Evolutionary conservation across 2,329 filamentous ascomycete genomes (phyloP).

Genomic region (Endocalyx cinctus): DNA sequence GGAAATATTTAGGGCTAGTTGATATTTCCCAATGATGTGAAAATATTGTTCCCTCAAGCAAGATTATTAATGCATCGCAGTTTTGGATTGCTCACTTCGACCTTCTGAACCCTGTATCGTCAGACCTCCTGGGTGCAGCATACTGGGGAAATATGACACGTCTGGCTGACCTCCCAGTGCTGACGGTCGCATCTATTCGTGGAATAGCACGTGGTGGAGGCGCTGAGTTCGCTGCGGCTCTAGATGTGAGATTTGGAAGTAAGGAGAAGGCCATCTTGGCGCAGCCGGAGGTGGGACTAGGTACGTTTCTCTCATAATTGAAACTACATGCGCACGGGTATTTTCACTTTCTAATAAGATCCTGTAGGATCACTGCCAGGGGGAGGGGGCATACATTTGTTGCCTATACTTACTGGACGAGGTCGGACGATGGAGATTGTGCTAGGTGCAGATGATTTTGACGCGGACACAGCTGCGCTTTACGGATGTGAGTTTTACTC

Average conservation of each 20-base stretch:
- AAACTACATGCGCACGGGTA: too few species aligned
- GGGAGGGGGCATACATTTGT: background rate
- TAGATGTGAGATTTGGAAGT: slow-evolving; percentile 2
- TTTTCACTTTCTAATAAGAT: background rate
- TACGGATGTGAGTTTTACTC: slow-evolving; percentile 1
- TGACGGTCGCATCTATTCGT: slow-evolving; percentile 1
- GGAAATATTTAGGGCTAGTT: too few species aligned
- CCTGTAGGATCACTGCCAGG: background rate
- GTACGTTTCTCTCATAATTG: background rate
- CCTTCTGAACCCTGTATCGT: background rate
- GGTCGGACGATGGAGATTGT: slow-evolving; percentile 1
- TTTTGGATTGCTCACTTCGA: slow-evolving; percentile 2
- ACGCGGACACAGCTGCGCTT: slow-evolving; percentile 1
- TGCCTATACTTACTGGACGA: background rate
- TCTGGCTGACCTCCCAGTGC: background rate
- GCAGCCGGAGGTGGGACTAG: slow-evolving; percentile 1
- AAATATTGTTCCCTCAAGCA: too few species aligned
- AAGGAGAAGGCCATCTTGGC: slow-evolving; percentile 1
- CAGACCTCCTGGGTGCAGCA: background rate
- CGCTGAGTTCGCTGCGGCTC: background rate
- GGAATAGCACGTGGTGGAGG: background rate
- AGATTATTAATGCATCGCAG: background rate
- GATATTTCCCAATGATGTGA: too few species aligned
- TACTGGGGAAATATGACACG: slow-evolving; percentile 1
- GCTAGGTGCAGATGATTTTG: slow-evolving; percentile 1